Evolutionary conservation across 2,329 filamentous ascomycete species (phyloP), one percentile per base, ranked within the genome.

Genomic region (Xylaria sp.): DNA sequence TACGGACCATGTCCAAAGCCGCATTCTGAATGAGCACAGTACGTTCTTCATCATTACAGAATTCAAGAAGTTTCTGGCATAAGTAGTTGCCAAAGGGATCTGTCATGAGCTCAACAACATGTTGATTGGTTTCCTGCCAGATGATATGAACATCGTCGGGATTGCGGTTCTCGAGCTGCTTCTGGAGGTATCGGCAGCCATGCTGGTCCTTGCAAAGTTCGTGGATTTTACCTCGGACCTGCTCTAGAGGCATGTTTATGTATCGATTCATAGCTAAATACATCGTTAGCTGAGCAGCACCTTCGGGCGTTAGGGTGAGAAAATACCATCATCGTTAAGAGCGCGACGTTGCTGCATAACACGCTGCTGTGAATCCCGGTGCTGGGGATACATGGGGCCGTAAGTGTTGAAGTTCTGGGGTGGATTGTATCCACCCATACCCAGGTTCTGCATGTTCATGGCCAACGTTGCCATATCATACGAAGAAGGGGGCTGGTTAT

Each of bases 81-180:
- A 99, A 86, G 76, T 99, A 99, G 80, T 99, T 99, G 74, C 94
- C 94, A 75, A 99, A 99, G 8, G 94, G 93, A 76, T 99, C 93
- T 62, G 92, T 97, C 94, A 99, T 99, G 66, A 99, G 82, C 79
- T 99, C 94, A 64, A 96, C 88, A 68, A 99, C 92, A 74, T 97
- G 92, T 71, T 89, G 83, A 72, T 93, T 91, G 56, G 92, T 96
- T 79, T 99, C 94, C 35, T 88, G 80, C 81, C 95, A 99, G 74
- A 99, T 97, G 80, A 92, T 87, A 74, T 95, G 89, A 55, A 97
- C 84, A 69, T 95, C 85, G 34, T 93, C 88, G 4, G 88, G 83
- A 67, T 88, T 87, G 68, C 89, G 89, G 71, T 96, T 93, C 77
- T 99, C 94, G 4, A 99, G 82, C 79, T 97, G 96, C 80, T 96